These are phyloP conservation scores for Mycena polygramma DNA, from an alignment of 768 basidiomycete species.

Conservation along the genomic window DNA sequence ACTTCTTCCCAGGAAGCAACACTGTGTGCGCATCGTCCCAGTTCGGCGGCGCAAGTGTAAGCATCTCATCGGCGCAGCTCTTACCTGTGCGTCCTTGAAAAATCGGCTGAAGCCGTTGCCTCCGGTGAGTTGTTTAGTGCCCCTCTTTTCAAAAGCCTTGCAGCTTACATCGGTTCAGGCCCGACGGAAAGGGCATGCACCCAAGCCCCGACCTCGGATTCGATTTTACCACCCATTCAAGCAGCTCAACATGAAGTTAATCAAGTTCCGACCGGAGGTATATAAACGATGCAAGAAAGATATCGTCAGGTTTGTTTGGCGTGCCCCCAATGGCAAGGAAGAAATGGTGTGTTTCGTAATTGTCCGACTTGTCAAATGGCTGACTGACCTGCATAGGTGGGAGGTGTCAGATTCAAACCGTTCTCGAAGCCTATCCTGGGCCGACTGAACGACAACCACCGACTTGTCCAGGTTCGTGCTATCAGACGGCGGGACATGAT, in stretches of 20 bases:
- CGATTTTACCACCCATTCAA: not conserved
- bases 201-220: not conserved
- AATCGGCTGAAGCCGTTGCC: not conserved
- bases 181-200: no score
- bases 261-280: not conserved
- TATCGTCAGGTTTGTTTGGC: no score
- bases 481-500: not conserved
- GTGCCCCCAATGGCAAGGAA: no score
- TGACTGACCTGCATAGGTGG: not conserved
- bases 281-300: not conserved
- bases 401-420: not conserved
- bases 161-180: not conserved
- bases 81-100: not conserved
- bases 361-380: no score
- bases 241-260: not conserved
- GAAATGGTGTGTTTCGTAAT: no score
- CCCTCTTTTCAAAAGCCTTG: not conserved
- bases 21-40: not conserved
- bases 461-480: not conserved
- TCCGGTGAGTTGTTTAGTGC: not conserved
- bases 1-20: not conserved
- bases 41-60: not conserved
- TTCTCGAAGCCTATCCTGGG: not conserved
- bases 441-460: not conserved
- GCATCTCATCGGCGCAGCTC: not conserved